phyloP scores from a whole-genome alignment of 2,329 filamentous ascomycete genomes.

The Metarhizium sp. region DNA sequence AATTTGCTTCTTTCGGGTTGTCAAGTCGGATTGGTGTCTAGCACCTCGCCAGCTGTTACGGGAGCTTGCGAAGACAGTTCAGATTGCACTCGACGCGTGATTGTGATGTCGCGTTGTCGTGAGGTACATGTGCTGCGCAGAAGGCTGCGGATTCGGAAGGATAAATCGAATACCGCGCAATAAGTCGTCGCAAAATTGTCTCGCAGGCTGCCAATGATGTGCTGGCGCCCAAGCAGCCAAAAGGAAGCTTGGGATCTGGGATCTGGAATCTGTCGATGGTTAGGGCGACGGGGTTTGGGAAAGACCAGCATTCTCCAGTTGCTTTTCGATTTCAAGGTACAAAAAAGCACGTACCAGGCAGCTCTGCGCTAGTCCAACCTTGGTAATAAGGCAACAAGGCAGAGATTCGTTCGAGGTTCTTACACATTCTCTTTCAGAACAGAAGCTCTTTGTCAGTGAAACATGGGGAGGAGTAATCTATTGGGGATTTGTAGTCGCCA shows the following conservation, averaged over 20 bases:
- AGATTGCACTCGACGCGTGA: conserved; percentile 12
- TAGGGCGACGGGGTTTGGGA: conserved; percentile 1
- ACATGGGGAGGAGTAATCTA: too few species aligned
- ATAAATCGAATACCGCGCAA: background rate
- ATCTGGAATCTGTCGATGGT: background rate
- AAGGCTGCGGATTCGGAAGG: conserved; percentile 1
- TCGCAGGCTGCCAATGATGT: background rate
- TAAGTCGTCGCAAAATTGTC: background rate
- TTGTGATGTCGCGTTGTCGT: conserved; percentile 9
- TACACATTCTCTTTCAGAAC: background rate
- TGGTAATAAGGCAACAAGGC: conserved; percentile 23
- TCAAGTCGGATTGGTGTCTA: background rate
- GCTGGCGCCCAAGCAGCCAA: background rate
- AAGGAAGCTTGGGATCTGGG: background rate
- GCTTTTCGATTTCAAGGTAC: conserved; percentile 7
- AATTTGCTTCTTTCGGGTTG: conserved; percentile 8
- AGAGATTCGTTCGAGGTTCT: conserved; percentile 9
- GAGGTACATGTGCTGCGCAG: conserved; percentile 1
- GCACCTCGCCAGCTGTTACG: background rate
- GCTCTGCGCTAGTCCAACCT: conserved; percentile 16
- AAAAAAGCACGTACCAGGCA: conserved; percentile 14
- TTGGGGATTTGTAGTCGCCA: too few species aligned
- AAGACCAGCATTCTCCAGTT: conserved; percentile 1
- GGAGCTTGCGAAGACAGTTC: background rate
- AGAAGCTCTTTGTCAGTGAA: background rate